phyloP scores from a whole-genome alignment of 1,284 basidiomycete species.

The Flammula alnicola region DNA sequence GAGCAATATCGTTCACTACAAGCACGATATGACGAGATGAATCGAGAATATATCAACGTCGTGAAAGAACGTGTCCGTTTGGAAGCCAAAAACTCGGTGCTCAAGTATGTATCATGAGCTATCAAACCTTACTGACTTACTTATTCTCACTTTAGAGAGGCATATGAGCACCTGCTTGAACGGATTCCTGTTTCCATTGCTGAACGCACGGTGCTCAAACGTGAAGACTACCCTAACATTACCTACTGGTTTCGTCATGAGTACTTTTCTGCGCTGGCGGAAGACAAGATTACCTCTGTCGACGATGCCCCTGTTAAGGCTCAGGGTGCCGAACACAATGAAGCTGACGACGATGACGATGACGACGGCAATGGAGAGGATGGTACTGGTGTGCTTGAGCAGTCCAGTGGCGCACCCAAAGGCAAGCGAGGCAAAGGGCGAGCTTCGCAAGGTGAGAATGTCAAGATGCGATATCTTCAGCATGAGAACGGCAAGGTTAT shows the following conservation, averaged over 20 bases:
- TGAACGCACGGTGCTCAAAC: conserved; percentile 10
- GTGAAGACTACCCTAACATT: conserved; percentile 16
- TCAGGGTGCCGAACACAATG: conserved; percentile 12
- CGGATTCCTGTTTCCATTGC: conserved; percentile 11
- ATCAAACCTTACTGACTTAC: conserved; percentile 11
- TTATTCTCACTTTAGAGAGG: conserved; percentile 12
- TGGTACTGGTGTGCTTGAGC: conserved; percentile 9
- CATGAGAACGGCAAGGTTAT: conserved; percentile 13
- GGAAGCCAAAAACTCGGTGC: conserved; percentile 12
- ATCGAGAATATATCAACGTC: conserved; percentile 4
- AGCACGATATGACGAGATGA: conserved; percentile 11
- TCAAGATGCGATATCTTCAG: conserved; percentile 18
- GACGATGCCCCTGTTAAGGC: conserved; percentile 14
- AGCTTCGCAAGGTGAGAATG: conserved; percentile 15
- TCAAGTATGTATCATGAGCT: conserved; percentile 14
- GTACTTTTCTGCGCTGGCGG: conserved; percentile 13
- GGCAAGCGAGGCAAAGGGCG: conserved; percentile 13
- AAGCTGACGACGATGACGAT: conserved; percentile 13
- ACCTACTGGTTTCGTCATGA: conserved; percentile 16
- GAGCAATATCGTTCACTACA: conserved; percentile 16
- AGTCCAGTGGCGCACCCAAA: conserved; percentile 13
- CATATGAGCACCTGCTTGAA: conserved; percentile 14
- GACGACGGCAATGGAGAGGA: conserved; percentile 9
- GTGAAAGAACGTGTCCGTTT: conserved; percentile 5
- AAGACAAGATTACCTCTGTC: conserved; percentile 13